phyloP scores from a whole-genome alignment of 768 basidiomycete species.

The Kwoniella dendrophila region DNA sequence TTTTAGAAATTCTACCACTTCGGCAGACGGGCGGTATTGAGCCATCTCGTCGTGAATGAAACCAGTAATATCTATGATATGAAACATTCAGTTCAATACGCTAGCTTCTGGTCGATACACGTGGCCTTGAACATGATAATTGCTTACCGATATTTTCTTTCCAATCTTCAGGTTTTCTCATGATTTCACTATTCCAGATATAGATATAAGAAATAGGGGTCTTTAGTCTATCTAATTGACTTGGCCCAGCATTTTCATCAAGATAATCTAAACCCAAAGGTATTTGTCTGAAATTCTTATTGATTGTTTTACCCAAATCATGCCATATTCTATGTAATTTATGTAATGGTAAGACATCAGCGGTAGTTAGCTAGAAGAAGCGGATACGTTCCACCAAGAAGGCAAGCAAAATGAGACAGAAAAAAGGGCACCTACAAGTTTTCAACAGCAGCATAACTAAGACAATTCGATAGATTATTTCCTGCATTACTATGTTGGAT shows the following conservation, averaged over 20 bases:
- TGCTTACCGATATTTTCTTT: constrained; percentile 63
- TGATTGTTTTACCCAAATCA: constrained; percentile 63
- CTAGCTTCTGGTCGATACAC: not conserved
- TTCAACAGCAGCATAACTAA: constrained; percentile 64
- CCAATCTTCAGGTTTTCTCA: constrained; percentile 68
- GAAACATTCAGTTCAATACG: too few species aligned
- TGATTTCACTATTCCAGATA: constrained; percentile 65
- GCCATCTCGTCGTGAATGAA: constrained; percentile 67
- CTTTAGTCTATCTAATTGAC: constrained; percentile 62
- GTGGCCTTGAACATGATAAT: not conserved
- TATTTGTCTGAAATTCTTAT: constrained; percentile 60
- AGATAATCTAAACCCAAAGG: constrained; percentile 60
- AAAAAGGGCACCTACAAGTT: constrained; percentile 57
- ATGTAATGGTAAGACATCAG: not conserved
- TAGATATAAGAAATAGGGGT: constrained; percentile 69
- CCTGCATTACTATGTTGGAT: constrained; percentile 63
- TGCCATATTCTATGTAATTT: constrained; percentile 37
- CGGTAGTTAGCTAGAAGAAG: not conserved
- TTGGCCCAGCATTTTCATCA: constrained; percentile 60
- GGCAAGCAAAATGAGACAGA: not conserved
- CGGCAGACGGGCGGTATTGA: constrained; percentile 60
- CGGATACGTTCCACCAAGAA: not conserved
- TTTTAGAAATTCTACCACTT: constrained; percentile 61
- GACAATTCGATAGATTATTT: constrained; percentile 61
- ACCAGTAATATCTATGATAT: constrained; percentile 63